Percentiles rank a stretch among this genome's conserved stretches.
Evolutionary conservation across 768 basidiomycete species (phyloP).

Genomic region (Lentinula aciculospora): DNA sequence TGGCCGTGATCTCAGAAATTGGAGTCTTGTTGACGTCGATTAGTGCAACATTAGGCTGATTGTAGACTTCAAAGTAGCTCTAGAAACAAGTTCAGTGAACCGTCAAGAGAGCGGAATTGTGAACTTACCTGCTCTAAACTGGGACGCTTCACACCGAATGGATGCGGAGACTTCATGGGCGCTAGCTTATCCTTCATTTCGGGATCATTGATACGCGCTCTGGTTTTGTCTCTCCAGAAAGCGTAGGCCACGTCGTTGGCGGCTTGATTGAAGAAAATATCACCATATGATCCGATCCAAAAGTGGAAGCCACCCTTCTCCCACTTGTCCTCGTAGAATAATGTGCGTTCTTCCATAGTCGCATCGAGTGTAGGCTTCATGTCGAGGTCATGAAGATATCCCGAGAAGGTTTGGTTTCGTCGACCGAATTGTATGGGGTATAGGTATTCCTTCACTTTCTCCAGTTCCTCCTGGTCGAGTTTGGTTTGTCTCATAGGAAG

Average conservation of each 20-base stretch:
- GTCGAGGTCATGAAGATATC: neutral
- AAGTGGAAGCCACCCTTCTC: slow-evolving; percentile 10
- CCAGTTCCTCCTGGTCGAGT: neutral
- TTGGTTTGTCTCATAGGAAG: slow-evolving; percentile 5
- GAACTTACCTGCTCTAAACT: slow-evolving; percentile 2
- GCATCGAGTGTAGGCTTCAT: neutral
- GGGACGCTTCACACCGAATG: slow-evolving; percentile 8
- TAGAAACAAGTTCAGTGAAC: neutral
- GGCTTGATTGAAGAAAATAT: slow-evolving; percentile 3
- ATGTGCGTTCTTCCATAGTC: slow-evolving; percentile 11
- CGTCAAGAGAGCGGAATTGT: neutral
- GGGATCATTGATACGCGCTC: neutral
- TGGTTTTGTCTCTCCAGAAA: slow-evolving; percentile 7
- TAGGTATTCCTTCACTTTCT: slow-evolving; percentile 5
- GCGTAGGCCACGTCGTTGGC: slow-evolving; percentile 7
- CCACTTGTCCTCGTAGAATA: slow-evolving; percentile 12
- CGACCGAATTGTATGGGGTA: neutral
- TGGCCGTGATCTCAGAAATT: slow-evolving; percentile 11
- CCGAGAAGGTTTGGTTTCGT: slow-evolving; percentile 2
- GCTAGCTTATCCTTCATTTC: slow-evolving; percentile 3
- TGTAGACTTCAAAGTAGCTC: slow-evolving; percentile 8
- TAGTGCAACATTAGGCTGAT: slow-evolving; percentile 12
- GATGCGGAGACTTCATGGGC: slow-evolving; percentile 3
- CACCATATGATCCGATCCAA: slow-evolving; percentile 6
- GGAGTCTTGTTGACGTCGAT: slow-evolving; percentile 13